Percentiles rank a stretch among this genome's conserved stretches.
Conservation (phyloP, 257 asterid genomes). For the Przewalskia tangutica region DNA sequence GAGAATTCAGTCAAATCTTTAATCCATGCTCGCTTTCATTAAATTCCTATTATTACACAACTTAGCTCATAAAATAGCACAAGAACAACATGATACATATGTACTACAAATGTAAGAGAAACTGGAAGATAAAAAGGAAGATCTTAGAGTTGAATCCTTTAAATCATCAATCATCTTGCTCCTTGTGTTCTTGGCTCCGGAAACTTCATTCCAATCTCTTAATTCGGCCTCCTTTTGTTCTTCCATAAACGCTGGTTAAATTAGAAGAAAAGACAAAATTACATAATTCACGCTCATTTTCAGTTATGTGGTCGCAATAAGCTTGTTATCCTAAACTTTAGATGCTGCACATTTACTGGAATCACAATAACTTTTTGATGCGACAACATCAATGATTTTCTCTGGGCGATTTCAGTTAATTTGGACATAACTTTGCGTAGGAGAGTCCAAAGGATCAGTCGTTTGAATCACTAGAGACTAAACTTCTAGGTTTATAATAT, state of each 20-base stretch:
- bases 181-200: background rate
- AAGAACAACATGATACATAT: background rate
- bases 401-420: background rate
- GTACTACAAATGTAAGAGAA: background rate
- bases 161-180: background rate
- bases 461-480: background rate
- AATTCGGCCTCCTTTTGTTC: background rate
- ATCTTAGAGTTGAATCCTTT: background rate
- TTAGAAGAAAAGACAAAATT: background rate
- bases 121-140: background rate
- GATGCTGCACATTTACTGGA: background rate
- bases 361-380: background rate
- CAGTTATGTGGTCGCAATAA: background rate
- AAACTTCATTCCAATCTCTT: background rate
- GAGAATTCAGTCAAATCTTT: background rate
- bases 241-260: background rate
- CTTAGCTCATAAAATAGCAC: background rate
- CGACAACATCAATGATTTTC: background rate
- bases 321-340: background rate
- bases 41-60: background rate
- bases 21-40: background rate
- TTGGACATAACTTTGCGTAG: background rate
- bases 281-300: background rate
- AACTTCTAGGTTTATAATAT: background rate
- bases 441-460: background rate